These are phyloP conservation scores for Ramularia endophylla DNA, from an alignment of 2,329 filamentous ascomycete species.

Conservation along the genomic window DNA sequence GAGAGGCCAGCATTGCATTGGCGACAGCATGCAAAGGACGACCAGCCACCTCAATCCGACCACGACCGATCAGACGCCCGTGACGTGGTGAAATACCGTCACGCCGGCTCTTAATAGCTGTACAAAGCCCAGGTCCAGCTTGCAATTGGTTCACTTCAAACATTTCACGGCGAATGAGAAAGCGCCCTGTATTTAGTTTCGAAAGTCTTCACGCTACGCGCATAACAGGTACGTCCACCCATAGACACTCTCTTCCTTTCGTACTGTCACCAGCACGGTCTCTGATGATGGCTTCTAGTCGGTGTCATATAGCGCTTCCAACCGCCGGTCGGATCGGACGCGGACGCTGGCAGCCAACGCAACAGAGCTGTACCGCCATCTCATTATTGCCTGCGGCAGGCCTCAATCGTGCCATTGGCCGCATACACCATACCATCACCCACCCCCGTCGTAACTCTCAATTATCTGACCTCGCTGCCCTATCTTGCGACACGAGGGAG, in stretches of 20 bases:
- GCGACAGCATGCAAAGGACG: neutral
- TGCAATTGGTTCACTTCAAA: constrained; percentile 16
- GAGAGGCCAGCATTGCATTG: constrained; percentile 3
- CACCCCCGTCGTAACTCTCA: constrained; percentile 13
- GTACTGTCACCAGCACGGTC: constrained; percentile 1
- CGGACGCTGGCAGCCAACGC: constrained; percentile 4
- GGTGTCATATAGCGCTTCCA: constrained; percentile 10
- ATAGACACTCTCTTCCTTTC: constrained; percentile 9
- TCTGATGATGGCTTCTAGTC: constrained; percentile 17
- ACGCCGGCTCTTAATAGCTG: constrained; percentile 4
- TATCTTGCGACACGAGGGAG: constrained; percentile 5
- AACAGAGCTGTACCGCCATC: constrained; percentile 11
- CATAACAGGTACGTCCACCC: constrained; percentile 14
- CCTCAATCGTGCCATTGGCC: constrained; percentile 16
- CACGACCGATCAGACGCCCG: constrained; percentile 3
- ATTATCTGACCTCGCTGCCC: constrained; percentile 10
- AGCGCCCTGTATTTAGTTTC: constrained; percentile 11
- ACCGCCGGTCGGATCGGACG: constrained; percentile 13
- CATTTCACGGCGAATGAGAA: constrained; percentile 17
- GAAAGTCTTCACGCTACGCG: constrained; percentile 14
- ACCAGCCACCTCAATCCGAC: neutral
- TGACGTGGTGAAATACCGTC: constrained; percentile 7
- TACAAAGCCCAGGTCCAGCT: constrained; percentile 3
- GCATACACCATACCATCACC: constrained; percentile 10
- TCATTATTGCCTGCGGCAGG: constrained; percentile 4